Conservation (phyloP, 192 early-diverging fungal genomes). For the Chytriomyces confervae region DNA sequence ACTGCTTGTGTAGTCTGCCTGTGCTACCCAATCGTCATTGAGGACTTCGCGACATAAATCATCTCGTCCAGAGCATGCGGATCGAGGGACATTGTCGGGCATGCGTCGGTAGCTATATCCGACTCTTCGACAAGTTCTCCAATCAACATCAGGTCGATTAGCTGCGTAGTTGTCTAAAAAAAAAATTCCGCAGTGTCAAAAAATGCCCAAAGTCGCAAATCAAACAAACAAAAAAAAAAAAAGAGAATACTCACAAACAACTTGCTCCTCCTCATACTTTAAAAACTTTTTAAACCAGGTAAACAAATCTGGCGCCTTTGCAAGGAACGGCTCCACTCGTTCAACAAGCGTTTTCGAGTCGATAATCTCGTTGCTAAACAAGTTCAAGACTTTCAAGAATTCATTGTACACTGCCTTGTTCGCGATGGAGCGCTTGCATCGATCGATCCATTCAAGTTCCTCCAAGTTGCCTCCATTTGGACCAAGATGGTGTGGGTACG, state of each 20-base stretch:
- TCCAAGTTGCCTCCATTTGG: constrained; percentile 55
- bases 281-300: constrained; percentile 93
- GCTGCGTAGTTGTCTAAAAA: constrained; percentile 68
- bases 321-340: constrained; percentile 83
- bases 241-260: constrained; percentile 54
- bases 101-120: constrained; percentile 79
- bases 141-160: constrained; percentile 66
- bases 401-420: constrained; percentile 92
- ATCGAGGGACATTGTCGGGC: constrained; percentile 58
- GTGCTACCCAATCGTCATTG: constrained; percentile 95
- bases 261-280: constrained; percentile 79
- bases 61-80: constrained; percentile 90
- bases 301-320: constrained; percentile 83
- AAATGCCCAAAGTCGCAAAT: constrained; percentile 1
- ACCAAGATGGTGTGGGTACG: neutral
- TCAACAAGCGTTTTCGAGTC: constrained; percentile 84
- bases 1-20: constrained; percentile 83
- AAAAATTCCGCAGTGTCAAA: constrained; percentile 14
- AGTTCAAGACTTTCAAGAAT: constrained; percentile 93
- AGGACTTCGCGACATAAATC: constrained; percentile 89
- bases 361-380: constrained; percentile 93
- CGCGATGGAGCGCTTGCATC: constrained; percentile 82
- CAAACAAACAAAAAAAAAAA: neutral
- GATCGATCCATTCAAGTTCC: constrained; percentile 94
- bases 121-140: constrained; percentile 59